These are phyloP conservation scores for Oryza meridionalis DNA, from an alignment of 176 grass and related monocot genomes.

Conservation along the genomic window DNA sequence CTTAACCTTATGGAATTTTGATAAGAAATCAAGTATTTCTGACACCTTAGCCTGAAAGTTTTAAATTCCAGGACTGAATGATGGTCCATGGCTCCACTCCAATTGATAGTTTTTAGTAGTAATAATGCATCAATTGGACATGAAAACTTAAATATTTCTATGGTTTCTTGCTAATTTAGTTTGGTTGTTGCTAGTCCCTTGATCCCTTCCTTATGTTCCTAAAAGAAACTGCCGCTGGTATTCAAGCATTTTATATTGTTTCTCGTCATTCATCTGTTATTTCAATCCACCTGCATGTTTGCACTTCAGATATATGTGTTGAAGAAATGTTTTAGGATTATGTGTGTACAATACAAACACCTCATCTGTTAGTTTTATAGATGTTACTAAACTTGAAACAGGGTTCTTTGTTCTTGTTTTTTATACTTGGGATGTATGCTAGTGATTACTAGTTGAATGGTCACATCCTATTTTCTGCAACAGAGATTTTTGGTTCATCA, in stretches of 20 bases:
- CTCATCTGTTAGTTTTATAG: neutral
- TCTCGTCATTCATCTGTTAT: neutral
- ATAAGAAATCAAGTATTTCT: neutral
- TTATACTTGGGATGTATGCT: neutral
- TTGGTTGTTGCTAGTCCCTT: neutral
- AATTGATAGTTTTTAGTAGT: neutral
- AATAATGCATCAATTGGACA: neutral
- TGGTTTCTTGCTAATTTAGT: neutral
- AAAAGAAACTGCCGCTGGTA: neutral
- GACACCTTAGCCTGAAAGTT: neutral
- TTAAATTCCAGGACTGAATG: slow-evolving; percentile 9
- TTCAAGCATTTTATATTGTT: neutral
- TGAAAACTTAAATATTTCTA: neutral
- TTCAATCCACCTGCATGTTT: neutral
- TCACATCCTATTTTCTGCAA: slow-evolving; percentile 8
- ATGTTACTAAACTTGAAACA: slow-evolving; percentile 13
- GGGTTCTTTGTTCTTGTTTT: neutral
- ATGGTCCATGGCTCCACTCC: neutral
- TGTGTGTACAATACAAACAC: neutral
- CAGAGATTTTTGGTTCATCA: slow-evolving; percentile 10
- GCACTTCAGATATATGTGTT: neutral
- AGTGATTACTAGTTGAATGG: neutral
- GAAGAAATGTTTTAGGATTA: neutral
- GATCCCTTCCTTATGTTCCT: neutral
- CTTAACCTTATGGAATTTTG: neutral